Evolutionary conservation across 345 rosid species (phyloP).

Genomic region (Ceriops zippeliana): DNA sequence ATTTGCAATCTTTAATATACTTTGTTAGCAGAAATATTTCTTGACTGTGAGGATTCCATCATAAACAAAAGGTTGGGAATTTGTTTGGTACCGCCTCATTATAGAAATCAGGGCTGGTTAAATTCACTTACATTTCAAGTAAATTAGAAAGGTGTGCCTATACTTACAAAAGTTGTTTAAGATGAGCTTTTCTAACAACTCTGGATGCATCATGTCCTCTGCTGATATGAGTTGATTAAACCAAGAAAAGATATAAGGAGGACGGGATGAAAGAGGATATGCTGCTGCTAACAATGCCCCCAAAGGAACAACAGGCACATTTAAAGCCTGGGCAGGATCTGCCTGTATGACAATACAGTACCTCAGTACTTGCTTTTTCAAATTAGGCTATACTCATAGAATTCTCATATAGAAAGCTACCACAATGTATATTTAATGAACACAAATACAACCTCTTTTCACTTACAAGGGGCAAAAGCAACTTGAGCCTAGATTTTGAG

Average conservation of each 20-base stretch:
- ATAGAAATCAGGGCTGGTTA: background rate
- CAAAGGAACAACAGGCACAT: constrained; percentile 90
- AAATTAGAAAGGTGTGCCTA: constrained; percentile 5
- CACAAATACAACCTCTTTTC: constrained; percentile 4
- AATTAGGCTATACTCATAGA: constrained; percentile 6
- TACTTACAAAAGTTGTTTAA: constrained; percentile 88
- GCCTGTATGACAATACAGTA: constrained; percentile 49
- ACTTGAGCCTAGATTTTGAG: constrained; percentile 75
- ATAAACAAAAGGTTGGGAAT: background rate
- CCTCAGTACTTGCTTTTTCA: constrained; percentile 15
- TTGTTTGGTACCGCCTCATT: background rate
- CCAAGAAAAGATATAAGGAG: constrained; percentile 89
- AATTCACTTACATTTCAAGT: constrained; percentile 2
- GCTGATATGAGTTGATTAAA: constrained; percentile 78
- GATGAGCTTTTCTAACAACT: constrained; percentile 79
- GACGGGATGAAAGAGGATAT: constrained; percentile 74
- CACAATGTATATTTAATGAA: constrained; percentile 13
- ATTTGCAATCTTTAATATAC: background rate
- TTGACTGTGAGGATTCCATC: background rate
- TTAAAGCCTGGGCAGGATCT: constrained; percentile 93
- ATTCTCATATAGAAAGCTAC: constrained; percentile 3
- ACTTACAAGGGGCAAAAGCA: constrained; percentile 89
- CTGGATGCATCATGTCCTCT: constrained; percentile 97
- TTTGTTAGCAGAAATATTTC: background rate
- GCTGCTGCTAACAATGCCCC: constrained; percentile 81